Evolutionary conservation across 116 monocot species (phyloP).

Genomic region (Iris pallida): DNA sequence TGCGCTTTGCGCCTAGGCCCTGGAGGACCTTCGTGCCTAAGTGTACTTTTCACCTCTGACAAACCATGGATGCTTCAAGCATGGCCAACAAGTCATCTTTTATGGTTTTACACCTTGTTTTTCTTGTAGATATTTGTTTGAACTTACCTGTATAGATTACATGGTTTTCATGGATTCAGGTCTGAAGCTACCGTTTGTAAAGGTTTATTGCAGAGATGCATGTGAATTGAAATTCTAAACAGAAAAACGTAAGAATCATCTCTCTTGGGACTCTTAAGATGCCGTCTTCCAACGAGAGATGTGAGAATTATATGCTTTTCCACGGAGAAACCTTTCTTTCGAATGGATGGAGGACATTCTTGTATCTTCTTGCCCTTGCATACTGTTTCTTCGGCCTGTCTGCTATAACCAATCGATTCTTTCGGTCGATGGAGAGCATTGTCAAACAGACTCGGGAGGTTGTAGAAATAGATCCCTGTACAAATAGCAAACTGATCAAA

Average conservation of each 20-base stretch:
- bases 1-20: too few species aligned
- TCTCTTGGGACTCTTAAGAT: background rate
- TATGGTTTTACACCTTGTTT: too few species aligned
- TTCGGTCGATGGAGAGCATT: conserved; percentile 71
- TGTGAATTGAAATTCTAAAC: too few species aligned
- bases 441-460: conserved; percentile 54
- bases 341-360: conserved; percentile 20
- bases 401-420: conserved; percentile 64
- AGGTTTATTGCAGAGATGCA: too few species aligned
- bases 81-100: too few species aligned
- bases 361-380: conserved; percentile 48
- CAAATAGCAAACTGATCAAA: conserved; percentile 22
- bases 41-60: too few species aligned
- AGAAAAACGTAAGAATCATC: background rate
- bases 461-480: conserved; percentile 37
- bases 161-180: too few species aligned
- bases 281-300: conserved; percentile 11
- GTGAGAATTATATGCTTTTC: conserved; percentile 49
- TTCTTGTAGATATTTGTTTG: too few species aligned
- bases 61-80: too few species aligned
- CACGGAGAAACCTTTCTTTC: conserved; percentile 40
- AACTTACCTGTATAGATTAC: too few species aligned
- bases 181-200: too few species aligned
- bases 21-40: too few species aligned
- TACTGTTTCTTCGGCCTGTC: conserved; percentile 84